These are phyloP conservation scores for Plasmodium gaboni DNA, from an alignment of 169 alveolate genomes.

Conservation along the genomic window DNA sequence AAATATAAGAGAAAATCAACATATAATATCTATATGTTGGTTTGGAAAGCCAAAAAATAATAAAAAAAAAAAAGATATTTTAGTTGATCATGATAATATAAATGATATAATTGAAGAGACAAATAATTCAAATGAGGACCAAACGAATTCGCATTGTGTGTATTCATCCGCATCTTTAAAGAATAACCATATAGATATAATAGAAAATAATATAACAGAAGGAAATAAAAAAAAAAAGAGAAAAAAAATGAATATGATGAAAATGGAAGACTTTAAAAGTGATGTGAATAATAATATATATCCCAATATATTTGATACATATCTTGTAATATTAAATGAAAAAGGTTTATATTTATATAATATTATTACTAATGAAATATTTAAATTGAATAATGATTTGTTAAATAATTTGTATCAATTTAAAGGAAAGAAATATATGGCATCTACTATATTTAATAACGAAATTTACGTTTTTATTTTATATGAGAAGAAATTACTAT, in stretches of 20 bases:
- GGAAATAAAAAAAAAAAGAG: neutral
- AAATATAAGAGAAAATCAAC: conserved; percentile 38
- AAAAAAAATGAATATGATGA: neutral
- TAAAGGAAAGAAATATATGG: conserved; percentile 33
- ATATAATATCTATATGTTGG: conserved; percentile 58
- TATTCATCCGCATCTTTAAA: neutral
- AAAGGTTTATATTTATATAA: conserved; percentile 37
- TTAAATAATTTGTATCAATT: conserved; percentile 25
- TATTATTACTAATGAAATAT: conserved; percentile 19
- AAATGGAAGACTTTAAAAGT: conserved; percentile 1
- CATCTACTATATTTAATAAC: conserved; percentile 14
- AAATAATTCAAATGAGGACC: neutral
- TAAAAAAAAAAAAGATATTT: neutral
- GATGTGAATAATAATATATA: neutral
- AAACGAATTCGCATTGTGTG: neutral
- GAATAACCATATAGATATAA: neutral
- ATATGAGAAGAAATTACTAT: conserved; percentile 20
- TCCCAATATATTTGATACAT: conserved; percentile 10
- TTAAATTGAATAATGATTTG: conserved; percentile 15
- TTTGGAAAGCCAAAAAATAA: conserved; percentile 7
- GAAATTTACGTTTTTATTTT: conserved; percentile 40
- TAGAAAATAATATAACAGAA: neutral
- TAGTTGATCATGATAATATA: neutral
- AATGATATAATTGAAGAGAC: neutral
- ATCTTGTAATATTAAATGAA: conserved; percentile 37